Evolutionary conservation across 495 filamentous ascomycete genomes (phyloP).

Genomic region (Diplogelasinospora grovesii): DNA sequence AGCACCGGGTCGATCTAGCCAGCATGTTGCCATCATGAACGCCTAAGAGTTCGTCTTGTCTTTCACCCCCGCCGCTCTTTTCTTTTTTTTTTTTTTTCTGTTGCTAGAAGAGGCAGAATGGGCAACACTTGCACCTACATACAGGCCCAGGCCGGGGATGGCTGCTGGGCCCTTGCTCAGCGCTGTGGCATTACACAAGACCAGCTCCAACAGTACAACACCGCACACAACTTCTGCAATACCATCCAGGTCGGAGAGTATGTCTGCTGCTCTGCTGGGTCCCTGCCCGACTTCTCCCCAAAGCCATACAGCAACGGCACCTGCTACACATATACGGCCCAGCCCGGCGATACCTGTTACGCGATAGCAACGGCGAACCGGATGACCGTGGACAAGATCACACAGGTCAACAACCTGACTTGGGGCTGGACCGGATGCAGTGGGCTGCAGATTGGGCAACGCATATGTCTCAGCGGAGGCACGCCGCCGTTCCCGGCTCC

Average conservation of each 20-base stretch:
- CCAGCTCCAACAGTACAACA: constrained; percentile 37
- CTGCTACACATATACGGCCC: constrained; percentile 31
- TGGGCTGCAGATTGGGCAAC: constrained; percentile 13
- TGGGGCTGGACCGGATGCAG: constrained; percentile 47
- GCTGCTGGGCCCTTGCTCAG: constrained; percentile 30
- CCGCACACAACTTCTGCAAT: constrained; percentile 27
- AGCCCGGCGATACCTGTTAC: constrained; percentile 29
- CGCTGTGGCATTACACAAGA: constrained; percentile 34
- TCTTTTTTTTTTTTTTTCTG: too few species aligned
- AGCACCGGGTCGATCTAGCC: too few species aligned
- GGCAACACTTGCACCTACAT: too few species aligned
- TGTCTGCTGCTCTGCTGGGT: constrained; percentile 44
- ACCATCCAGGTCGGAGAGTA: constrained; percentile 26
- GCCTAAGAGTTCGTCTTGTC: too few species aligned
- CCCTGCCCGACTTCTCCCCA: constrained; percentile 30
- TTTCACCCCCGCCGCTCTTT: too few species aligned
- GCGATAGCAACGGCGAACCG: constrained; percentile 20
- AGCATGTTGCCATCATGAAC: too few species aligned
- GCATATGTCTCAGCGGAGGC: constrained; percentile 49
- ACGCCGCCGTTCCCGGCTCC: constrained; percentile 37
- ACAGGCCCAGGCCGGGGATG: constrained; percentile 24
- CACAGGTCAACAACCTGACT: constrained; percentile 36
- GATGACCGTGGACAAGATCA: constrained; percentile 29
- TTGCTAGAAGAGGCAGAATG: too few species aligned
- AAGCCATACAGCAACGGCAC: constrained; percentile 34